Conservation (phyloP, 768 basidiomycete genomes). For the Suillus subalutaceus region DNA sequence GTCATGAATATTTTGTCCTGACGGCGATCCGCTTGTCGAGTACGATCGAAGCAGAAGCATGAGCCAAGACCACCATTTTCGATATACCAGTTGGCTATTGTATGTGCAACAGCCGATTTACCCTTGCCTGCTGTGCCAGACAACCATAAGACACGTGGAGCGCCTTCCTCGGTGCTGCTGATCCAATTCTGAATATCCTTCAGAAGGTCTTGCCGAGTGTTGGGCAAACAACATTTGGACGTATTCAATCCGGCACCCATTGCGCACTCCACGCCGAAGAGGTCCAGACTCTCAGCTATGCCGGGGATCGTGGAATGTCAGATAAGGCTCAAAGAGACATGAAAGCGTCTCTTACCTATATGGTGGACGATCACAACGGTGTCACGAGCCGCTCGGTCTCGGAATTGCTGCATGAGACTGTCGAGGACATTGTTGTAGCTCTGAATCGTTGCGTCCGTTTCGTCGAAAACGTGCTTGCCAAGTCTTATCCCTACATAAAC, state of each 20-base stretch:
- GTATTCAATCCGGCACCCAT: no score
- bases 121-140: no score
- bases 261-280: no score
- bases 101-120: background rate
- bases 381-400: background rate
- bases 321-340: background rate
- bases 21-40: background rate
- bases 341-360: background rate
- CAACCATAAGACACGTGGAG: no score
- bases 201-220: no score
- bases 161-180: no score
- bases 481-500: background rate
- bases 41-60: no score
- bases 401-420: conserved; percentile 9
- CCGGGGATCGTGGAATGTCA: background rate
- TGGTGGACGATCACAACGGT: background rate
- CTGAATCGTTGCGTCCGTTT: background rate
- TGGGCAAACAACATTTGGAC: no score
- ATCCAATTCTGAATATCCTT: no score
- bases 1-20: conserved; percentile 10
- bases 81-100: no score
- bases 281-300: background rate
- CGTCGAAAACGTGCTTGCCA: background rate
- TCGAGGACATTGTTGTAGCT: conserved; percentile 6
- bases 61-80: no score